Base-by-base conservation (phyloP, 2,329 filamentous ascomycete species). In the Scytalidium sp. region DNA sequence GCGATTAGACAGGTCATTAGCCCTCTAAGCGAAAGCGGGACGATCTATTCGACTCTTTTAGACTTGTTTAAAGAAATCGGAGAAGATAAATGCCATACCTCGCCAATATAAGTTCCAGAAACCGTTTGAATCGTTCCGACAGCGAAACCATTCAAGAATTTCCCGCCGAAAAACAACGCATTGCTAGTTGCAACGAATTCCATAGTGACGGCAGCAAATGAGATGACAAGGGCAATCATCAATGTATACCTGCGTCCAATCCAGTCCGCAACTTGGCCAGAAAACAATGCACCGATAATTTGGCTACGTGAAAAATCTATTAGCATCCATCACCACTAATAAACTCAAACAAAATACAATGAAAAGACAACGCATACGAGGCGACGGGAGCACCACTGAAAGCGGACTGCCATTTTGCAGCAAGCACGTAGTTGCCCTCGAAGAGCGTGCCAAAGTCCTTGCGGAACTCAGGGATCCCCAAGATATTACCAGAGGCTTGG, bases 111-210 rank as follows among this genome's bases (percentile, higher is more conserved):
- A 19, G 73, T 70, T 51, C 73, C 74, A 3, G 69, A 71, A 45
- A 75, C 75, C 2, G 71, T 74, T 2, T 75, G 71, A n/a, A 75
- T 56, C 40, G 74, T 72, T 20, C 65, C 72, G 51, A 74, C 75
- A 2, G 71, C 67, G 19, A 72, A 56, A 2, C 70, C 66, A 2
- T 74, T 63, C 3, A 74, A 50, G 25, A 78, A 58, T 1, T 75
- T 69, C 3, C 75, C 75, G 1, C 74, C 58, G 51, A 77, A 78
- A 0, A 75, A 54, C 0, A 67, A 68, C 2, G 60, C 67, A 44
- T 70, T 62, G 0, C 63, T 65, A 0, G 57, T 65, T 3, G 60
- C 46, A 1, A 51, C 61, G 3, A 66, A 64, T 42, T 66, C 64
- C 22, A 66, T 47, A 3, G 60, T 63, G 0, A 66, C 56, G 47